Evolutionary conservation across 768 basidiomycete species (phyloP).

Genomic region (Obba rivulosa): DNA sequence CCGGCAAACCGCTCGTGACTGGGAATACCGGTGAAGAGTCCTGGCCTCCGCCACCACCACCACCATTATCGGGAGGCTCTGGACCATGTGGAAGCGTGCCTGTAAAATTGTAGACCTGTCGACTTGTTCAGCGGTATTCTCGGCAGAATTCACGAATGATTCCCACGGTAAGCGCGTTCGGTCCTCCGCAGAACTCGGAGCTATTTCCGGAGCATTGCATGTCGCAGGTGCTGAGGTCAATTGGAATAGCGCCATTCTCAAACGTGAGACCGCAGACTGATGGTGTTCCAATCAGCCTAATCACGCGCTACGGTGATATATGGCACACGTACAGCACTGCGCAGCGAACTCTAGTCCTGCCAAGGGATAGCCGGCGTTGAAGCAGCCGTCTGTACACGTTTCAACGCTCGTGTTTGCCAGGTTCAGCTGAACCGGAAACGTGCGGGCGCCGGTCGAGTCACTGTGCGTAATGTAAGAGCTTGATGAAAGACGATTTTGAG

Average conservation of each 20-base stretch:
- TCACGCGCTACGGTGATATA: neutral
- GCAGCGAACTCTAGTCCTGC: constrained; percentile 37
- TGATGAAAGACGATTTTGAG: constrained; percentile 3
- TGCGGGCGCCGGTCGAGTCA: constrained; percentile 29
- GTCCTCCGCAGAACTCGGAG: constrained; percentile 70
- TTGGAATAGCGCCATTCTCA: constrained; percentile 41
- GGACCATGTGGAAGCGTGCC: constrained; percentile 41
- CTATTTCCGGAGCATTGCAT: constrained; percentile 63
- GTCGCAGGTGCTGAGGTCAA: constrained; percentile 49
- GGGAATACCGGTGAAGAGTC: constrained; percentile 30
- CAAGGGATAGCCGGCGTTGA: constrained; percentile 40
- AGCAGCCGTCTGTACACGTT: constrained; percentile 57
- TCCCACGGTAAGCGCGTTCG: constrained; percentile 50
- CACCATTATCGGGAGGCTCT: constrained; percentile 19
- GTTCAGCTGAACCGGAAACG: constrained; percentile 30
- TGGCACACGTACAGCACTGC: constrained; percentile 19
- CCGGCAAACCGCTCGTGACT: constrained; percentile 47
- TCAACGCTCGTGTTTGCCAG: constrained; percentile 46
- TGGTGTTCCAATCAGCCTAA: constrained; percentile 5
- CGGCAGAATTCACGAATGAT: neutral
- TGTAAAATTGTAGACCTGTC: constrained; percentile 58
- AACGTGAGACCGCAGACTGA: constrained; percentile 48
- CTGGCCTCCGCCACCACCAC: constrained; percentile 11
- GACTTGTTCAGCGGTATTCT: neutral
- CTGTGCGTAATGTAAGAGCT: constrained; percentile 15